phyloP scores from a whole-genome alignment of 805 yeast species.

The Barnettozyma populi region DNA sequence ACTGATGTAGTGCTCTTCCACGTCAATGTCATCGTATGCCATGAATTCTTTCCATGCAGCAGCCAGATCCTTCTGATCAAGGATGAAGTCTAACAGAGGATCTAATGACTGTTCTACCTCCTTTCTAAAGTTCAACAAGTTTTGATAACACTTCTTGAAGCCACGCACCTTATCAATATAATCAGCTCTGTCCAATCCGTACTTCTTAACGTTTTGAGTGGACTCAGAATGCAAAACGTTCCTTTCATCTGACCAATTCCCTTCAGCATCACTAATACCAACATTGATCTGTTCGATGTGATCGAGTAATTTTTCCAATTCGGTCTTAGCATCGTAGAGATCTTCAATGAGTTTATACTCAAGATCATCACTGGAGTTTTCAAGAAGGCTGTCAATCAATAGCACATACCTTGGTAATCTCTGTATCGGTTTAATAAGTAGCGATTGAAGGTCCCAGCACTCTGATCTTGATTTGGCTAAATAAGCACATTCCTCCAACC shows the following conservation, averaged over 20 bases:
- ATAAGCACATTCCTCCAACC: conserved; percentile 32
- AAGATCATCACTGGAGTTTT: conserved; percentile 10
- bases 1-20: conserved; percentile 19
- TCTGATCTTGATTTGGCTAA: conserved; percentile 22
- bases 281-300: conserved; percentile 3
- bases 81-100: conserved; percentile 9
- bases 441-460: conserved; percentile 25
- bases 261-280: not conserved
- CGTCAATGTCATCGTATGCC: conserved; percentile 19
- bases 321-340: conserved; percentile 16
- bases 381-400: conserved; percentile 15
- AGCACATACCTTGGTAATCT: conserved; percentile 24
- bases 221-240: not conserved
- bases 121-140: conserved; percentile 18
- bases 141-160: conserved; percentile 8
- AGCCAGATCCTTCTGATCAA: conserved; percentile 16
- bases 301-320: conserved; percentile 14
- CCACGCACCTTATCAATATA: conserved; percentile 3
- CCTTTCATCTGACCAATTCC: no score
- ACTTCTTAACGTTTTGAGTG: not conserved
- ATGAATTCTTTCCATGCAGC: conserved; percentile 27
- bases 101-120: conserved; percentile 13
- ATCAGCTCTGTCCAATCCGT: conserved; percentile 4
- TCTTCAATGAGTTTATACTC: conserved; percentile 10
- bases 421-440: conserved; percentile 29